These are phyloP conservation scores for Hygrophorus russula DNA, from an alignment of 768 basidiomycete genomes.

Conservation along the genomic window DNA sequence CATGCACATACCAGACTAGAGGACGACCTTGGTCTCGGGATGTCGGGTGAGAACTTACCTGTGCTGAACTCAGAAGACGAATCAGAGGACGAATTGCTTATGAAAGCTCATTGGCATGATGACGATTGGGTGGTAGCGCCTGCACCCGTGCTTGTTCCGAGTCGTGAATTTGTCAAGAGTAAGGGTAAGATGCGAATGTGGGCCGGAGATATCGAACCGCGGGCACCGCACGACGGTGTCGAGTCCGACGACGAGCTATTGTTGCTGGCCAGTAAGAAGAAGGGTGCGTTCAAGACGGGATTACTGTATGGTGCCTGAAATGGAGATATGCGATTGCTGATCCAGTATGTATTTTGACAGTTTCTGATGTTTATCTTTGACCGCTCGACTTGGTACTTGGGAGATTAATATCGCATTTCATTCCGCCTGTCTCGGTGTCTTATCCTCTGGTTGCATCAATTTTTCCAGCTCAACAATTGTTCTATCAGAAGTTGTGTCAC, in stretches of 20 bases:
- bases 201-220: no score
- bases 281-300: background rate
- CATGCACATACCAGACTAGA: constrained; percentile 1
- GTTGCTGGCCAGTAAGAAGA: constrained; percentile 11
- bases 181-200: no score
- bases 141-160: background rate
- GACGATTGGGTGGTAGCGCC: constrained; percentile 7
- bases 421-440: no score
- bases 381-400: no score
- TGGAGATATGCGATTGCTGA: no score
- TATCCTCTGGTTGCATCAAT: no score
- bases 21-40: constrained; percentile 1
- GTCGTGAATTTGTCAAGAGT: constrained; percentile 4
- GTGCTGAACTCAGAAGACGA: constrained; percentile 1
- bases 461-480: no score
- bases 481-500: no score
- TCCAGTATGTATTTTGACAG: no score
- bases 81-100: constrained; percentile 9
- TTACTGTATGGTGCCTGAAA: no score
- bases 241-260: constrained; percentile 16
- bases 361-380: no score
- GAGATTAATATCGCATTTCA: no score
- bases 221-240: constrained; percentile 7
- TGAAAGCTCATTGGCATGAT: constrained; percentile 10
- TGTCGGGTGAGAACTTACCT: background rate